phyloP scores from a whole-genome alignment of 2,329 filamentous ascomycete genomes.

The Xylaria hypoxylon region DNA sequence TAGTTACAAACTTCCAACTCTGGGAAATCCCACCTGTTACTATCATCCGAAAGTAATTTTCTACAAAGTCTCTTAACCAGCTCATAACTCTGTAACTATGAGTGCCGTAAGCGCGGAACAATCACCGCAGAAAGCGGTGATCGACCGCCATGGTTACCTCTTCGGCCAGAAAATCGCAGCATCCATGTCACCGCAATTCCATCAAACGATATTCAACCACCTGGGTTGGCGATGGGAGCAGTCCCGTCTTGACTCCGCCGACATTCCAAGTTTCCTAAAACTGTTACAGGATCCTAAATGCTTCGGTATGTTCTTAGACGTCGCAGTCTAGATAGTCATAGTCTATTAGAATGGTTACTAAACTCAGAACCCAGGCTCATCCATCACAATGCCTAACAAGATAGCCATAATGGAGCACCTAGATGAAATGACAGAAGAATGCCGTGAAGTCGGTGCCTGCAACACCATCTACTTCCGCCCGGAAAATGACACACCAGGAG shows the following conservation, averaged over 20 bases:
- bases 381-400: conserved; percentile 88
- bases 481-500: conserved; percentile 46
- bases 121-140: conserved; percentile 26
- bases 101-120: conserved; percentile 3
- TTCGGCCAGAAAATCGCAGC: conserved; percentile 68
- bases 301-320: conserved; percentile 63
- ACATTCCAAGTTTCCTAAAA: conserved; percentile 61
- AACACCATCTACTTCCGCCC: conserved; percentile 80
- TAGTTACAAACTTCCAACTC: not conserved
- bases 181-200: conserved; percentile 67
- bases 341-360: not conserved
- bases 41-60: not conserved
- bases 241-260: conserved; percentile 63
- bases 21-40: not conserved
- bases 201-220: conserved; percentile 64
- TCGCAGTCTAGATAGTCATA: not conserved
- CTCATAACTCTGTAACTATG: conserved; percentile 20
- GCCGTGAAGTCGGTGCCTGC: conserved; percentile 78
- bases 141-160: conserved; percentile 64
- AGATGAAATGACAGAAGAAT: conserved; percentile 79
- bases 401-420: conserved; percentile 79
- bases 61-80: not conserved
- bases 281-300: conserved; percentile 69
- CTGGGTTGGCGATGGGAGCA: conserved; percentile 65
- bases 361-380: conserved; percentile 52